Base-by-base conservation (phyloP, 2,329 filamentous ascomycete genomes). In the Zymoseptoria brevis region DNA sequence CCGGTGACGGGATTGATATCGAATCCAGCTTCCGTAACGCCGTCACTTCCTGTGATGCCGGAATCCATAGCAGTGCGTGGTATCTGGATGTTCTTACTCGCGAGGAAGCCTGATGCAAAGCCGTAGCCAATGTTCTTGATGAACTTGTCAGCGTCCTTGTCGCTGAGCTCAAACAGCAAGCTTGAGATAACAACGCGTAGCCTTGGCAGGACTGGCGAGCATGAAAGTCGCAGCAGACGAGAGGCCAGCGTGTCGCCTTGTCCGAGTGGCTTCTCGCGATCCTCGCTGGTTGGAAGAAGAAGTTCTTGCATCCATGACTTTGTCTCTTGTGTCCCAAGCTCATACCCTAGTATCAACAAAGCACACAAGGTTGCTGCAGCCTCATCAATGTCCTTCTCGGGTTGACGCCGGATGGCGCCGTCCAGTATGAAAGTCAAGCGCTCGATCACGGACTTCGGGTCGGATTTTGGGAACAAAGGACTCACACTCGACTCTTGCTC, bases 41-140 rank as follows among this genome's bases (percentile, higher is more conserved):
- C 64, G 9, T 56, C 58, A 8, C 56, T 56, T n/a, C 55, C 52
- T 8, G 67, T 73, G 41, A 77, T 79, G 68, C 77, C 80, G 6
- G 80, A 79, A 66, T 86, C 81, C 8, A 84, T 75, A 0, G 85
- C 83, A 57, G 81, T 85, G 60, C 85, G 80, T 0, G 91, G 90
- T 21, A 96, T 79, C 0, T 87, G 81, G 11, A 97, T 85, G 57
- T 94, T 89, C 62, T 93, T 88, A 63, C 88, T 87, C 76, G 92
- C 87, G 16, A 99, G 77, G 71, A 94, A 96, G 0, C 94, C 94
- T 0, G 91, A 89, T 0, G 94, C 94, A 69, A 89, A 96, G 0
- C 94, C 94, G 71, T 96, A 99, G 0, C 94, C 94, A 11, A 99
- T 89, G 66, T 96, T 96, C 55, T 89, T 82, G 0, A 97, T 88